phyloP scores from a whole-genome alignment of 148 eudicot species.

The Camellia sinensis region DNA sequence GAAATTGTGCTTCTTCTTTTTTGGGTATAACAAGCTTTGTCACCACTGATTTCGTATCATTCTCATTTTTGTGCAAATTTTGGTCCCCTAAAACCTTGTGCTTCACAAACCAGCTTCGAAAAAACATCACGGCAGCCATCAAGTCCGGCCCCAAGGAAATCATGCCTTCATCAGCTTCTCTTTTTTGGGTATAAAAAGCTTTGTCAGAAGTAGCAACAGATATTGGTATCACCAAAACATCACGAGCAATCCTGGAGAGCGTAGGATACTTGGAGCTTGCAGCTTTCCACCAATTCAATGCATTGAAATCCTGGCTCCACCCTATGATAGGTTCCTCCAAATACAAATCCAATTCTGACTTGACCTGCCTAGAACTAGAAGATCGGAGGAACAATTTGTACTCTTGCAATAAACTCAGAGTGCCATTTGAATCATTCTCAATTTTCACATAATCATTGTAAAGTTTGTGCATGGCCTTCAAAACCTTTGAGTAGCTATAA shows the following conservation, averaged over 20 bases:
- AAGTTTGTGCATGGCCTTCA: not conserved
- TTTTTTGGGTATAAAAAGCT: not conserved
- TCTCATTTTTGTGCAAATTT: too few species aligned
- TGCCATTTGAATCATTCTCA: not conserved
- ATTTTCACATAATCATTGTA: constrained; percentile 4
- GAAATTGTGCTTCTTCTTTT: not conserved
- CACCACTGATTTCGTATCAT: too few species aligned
- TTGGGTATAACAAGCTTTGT: not conserved
- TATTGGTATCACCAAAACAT: constrained; percentile 8
- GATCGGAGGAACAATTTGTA: not conserved
- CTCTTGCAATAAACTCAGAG: not conserved
- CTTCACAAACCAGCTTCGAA: too few species aligned
- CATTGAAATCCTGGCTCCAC: constrained; percentile 10
- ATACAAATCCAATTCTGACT: constrained; percentile 6
- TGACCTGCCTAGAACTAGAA: not conserved
- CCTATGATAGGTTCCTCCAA: constrained; percentile 3
- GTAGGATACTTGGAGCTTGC: constrained; percentile 5
- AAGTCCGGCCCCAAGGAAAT: not conserved
- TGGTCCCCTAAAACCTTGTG: too few species aligned
- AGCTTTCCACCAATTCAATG: constrained; percentile 11
- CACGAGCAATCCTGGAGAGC: constrained; percentile 10
- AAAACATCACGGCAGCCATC: too few species aligned
- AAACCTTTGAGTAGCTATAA: not conserved
- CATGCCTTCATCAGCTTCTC: too few species aligned
- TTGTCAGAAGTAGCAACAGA: constrained; percentile 14